Evolutionary conservation across 768 basidiomycete genomes (phyloP).

Genomic region (Panellus pusillus): DNA sequence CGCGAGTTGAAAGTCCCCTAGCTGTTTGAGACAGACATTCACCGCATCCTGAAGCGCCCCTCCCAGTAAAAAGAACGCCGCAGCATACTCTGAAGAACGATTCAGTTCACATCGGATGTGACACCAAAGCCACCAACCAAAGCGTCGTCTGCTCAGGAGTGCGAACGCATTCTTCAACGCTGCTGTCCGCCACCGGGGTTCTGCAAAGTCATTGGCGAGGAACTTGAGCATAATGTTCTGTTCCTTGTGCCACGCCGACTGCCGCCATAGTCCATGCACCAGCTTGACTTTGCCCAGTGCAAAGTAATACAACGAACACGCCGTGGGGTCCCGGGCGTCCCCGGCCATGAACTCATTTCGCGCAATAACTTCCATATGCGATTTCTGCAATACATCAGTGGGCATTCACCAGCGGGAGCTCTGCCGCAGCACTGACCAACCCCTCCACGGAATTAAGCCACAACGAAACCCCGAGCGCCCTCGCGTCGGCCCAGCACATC

Average conservation of each 20-base stretch:
- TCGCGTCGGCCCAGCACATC: conserved; percentile 89
- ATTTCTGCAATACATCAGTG: conserved; percentile 46
- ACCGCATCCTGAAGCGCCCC: conserved; percentile 88
- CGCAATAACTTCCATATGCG: conserved; percentile 84
- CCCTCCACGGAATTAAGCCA: conserved; percentile 83
- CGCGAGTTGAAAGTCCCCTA: conserved; percentile 90
- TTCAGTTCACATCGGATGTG: conserved; percentile 5
- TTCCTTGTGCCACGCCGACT: conserved; percentile 92
- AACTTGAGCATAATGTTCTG: conserved; percentile 90
- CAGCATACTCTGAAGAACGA: conserved; percentile 79
- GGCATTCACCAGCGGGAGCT: not conserved
- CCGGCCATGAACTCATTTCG: conserved; percentile 91
- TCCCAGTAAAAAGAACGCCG: conserved; percentile 95
- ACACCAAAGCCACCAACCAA: conserved; percentile 54
- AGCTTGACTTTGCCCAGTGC: conserved; percentile 90
- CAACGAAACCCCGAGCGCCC: conserved; percentile 80
- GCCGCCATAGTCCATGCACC: conserved; percentile 94
- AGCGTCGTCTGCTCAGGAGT: conserved; percentile 85
- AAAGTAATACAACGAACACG: conserved; percentile 92
- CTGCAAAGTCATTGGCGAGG: conserved; percentile 83
- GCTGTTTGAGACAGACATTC: conserved; percentile 82
- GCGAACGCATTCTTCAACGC: conserved; percentile 97
- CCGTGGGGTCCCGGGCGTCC: conserved; percentile 83
- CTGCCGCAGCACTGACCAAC: conserved; percentile 53
- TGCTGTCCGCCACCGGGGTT: conserved; percentile 85